Percentiles rank a stretch among this genome's conserved stretches.
Evolutionary conservation across 345 rosid genomes (phyloP).

Genomic region (Moricandia moricandioides): DNA sequence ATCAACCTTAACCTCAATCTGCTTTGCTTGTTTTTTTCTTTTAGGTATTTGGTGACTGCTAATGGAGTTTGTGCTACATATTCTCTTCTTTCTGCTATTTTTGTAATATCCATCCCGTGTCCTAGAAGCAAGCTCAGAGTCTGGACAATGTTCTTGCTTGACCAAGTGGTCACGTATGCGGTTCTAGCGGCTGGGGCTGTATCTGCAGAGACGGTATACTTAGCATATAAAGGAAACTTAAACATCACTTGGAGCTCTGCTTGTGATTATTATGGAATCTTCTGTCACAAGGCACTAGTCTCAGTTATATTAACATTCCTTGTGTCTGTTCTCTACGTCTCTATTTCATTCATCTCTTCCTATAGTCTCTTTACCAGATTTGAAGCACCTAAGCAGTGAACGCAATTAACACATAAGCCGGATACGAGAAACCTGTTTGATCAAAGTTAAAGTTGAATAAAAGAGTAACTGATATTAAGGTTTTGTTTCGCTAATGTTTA

Average conservation of each 20-base stretch:
- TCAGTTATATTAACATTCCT: slow-evolving; percentile 21
- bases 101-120: slow-evolving; percentile 49
- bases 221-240: slow-evolving; percentile 58
- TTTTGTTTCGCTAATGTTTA: not conserved
- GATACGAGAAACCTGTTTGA: slow-evolving; percentile 5
- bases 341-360: slow-evolving; percentile 31
- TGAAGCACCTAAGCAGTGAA: slow-evolving; percentile 23
- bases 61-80: slow-evolving; percentile 30
- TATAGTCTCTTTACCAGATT: slow-evolving; percentile 28
- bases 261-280: slow-evolving; percentile 32
- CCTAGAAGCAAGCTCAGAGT: slow-evolving; percentile 50
- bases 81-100: slow-evolving; percentile 24
- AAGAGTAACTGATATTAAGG: not conserved
- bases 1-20: slow-evolving; percentile 52
- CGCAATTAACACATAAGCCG: not conserved
- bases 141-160: slow-evolving; percentile 78
- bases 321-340: slow-evolving; percentile 24
- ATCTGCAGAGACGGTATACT: slow-evolving; percentile 59
- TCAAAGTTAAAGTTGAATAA: not conserved
- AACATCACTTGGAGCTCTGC: slow-evolving; percentile 42
- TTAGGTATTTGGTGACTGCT: slow-evolving; percentile 36
- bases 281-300: slow-evolving; percentile 49
- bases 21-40: slow-evolving; percentile 46
- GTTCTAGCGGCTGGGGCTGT: slow-evolving; percentile 61
- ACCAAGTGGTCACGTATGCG: slow-evolving; percentile 52